phyloP scores from a whole-genome alignment of 2,329 filamentous ascomycete genomes.

The Trichophyton verrucosum region DNA sequence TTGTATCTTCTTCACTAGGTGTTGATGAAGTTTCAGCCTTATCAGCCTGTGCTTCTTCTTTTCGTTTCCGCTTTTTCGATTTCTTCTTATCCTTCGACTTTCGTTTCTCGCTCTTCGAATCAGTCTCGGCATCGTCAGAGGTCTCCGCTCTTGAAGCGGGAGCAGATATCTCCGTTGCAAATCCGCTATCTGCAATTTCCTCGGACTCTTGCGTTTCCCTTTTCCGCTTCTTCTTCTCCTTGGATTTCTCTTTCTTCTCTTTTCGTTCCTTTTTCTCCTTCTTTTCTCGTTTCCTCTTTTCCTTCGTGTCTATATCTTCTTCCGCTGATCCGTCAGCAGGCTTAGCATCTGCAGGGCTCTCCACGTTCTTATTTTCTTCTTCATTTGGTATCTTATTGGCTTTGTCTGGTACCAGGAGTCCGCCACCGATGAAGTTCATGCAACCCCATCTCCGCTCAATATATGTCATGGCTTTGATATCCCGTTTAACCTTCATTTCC shows the following conservation, averaged over 20 bases:
- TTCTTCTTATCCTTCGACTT: slow-evolving; percentile 18
- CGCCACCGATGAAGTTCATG: slow-evolving; percentile 81
- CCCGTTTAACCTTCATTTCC: slow-evolving; percentile 55
- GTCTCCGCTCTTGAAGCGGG: slow-evolving; percentile 10
- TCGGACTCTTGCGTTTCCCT: slow-evolving; percentile 15
- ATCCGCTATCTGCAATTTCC: slow-evolving; percentile 15
- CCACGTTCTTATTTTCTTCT: background rate
- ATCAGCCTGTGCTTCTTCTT: slow-evolving; percentile 11
- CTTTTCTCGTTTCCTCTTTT: slow-evolving; percentile 15
- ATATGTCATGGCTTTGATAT: slow-evolving; percentile 61
- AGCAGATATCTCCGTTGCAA: background rate
- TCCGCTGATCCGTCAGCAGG: slow-evolving; percentile 13
- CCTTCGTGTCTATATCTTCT: slow-evolving; percentile 22
- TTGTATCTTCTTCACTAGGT: background rate
- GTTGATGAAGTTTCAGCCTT: background rate
- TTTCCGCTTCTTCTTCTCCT: slow-evolving; percentile 16
- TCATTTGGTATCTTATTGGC: slow-evolving; percentile 25
- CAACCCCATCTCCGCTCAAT: slow-evolving; percentile 63
- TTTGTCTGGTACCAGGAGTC: slow-evolving; percentile 52
- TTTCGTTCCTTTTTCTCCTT: slow-evolving; percentile 27
- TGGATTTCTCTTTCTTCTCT: slow-evolving; percentile 21
- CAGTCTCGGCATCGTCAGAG: slow-evolving; percentile 11
- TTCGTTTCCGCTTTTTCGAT: slow-evolving; percentile 17
- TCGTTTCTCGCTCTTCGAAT: background rate
- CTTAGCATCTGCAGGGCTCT: background rate